Evolutionary conservation across 805 yeast genomes (phyloP).

Genomic region (Saccharomycopsis amapae): DNA sequence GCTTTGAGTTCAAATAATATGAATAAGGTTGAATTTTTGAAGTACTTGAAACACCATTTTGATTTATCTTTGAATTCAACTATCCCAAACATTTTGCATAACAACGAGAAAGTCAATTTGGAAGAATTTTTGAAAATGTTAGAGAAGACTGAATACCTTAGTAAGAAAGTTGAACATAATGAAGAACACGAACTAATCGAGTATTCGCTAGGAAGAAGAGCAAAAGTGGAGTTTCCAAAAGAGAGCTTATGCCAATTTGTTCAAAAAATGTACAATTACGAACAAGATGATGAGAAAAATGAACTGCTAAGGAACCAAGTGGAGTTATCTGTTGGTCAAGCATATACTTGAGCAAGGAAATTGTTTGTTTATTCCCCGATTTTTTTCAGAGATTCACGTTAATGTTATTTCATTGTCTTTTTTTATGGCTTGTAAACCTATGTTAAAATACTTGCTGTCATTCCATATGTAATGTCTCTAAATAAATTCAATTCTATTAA

Average conservation of each 20-base stretch:
- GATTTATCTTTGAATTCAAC: conserved; percentile 19
- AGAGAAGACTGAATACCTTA: conserved; percentile 26
- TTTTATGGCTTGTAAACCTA: too few species aligned
- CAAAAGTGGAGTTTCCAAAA: conserved; percentile 25
- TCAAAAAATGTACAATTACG: conserved; percentile 21
- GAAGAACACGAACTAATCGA: conserved; percentile 26
- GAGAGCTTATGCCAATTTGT: conserved; percentile 25
- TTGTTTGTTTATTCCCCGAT: not conserved
- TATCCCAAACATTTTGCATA: conserved; percentile 11
- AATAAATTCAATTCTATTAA: too few species aligned
- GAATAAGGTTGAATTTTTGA: conserved; percentile 36
- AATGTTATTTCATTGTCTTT: too few species aligned
- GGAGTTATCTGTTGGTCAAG: conserved; percentile 11
- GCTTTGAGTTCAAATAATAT: conserved; percentile 26
- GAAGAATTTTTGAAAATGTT: conserved; percentile 24
- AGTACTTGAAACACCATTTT: conserved; percentile 34
- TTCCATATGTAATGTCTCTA: too few species aligned
- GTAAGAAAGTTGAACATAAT: conserved; percentile 22
- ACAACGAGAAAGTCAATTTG: conserved; percentile 15
- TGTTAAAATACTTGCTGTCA: too few species aligned
- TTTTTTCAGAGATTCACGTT: too few species aligned
- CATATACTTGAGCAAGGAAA: conserved; percentile 9
- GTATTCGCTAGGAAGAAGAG: conserved; percentile 28
- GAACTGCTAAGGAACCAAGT: conserved; percentile 15
- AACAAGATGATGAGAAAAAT: conserved; percentile 17